These are phyloP conservation scores for Microcyclospora tardicrescens DNA, from an alignment of 2,329 filamentous ascomycete genomes.

Conservation along the genomic window DNA sequence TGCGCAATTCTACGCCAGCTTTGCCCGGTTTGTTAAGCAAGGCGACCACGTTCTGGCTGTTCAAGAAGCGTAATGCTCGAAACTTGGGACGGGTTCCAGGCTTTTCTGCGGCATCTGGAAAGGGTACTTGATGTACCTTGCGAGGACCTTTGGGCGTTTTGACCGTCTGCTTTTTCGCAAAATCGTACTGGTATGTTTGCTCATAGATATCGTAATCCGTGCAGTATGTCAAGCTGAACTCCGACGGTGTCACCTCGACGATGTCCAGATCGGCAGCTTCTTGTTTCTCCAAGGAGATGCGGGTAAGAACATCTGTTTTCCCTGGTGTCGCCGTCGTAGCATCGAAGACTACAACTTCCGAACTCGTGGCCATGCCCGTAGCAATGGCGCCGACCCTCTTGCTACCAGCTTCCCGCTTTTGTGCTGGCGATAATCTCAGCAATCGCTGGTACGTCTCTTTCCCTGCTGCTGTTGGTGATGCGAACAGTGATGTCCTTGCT, in stretches of 20 bases:
- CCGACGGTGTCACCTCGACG: conserved; percentile 45
- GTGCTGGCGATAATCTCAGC: conserved; percentile 43
- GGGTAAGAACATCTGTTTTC: conserved; percentile 39
- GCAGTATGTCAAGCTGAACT: conserved; percentile 66
- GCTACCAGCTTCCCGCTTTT: conserved; percentile 35
- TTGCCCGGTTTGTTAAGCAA: conserved; percentile 44
- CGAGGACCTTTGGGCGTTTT: conserved; percentile 30
- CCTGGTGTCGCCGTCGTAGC: conserved; percentile 43
- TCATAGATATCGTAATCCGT: conserved; percentile 62
- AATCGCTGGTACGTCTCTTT: conserved; percentile 49
- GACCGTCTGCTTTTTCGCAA: conserved; percentile 26
- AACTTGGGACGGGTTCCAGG: conserved; percentile 35
- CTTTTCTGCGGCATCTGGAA: conserved; percentile 15
- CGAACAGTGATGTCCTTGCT: conserved; percentile 41
- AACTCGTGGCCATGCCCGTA: conserved; percentile 57
- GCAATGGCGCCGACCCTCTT: conserved; percentile 64
- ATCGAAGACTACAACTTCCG: conserved; percentile 72
- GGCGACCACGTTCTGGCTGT: conserved; percentile 38
- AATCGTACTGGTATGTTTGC: conserved; percentile 44
- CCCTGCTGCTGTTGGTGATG: conserved; percentile 28
- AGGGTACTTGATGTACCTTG: conserved; percentile 30
- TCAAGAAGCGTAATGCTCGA: conserved; percentile 43
- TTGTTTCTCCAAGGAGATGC: conserved; percentile 38
- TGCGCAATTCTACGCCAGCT: conserved; percentile 41
- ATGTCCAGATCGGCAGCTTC: conserved; percentile 61